Conservation (phyloP, 192 early-diverging fungal species). For the Coemansia guatemalensis region DNA sequence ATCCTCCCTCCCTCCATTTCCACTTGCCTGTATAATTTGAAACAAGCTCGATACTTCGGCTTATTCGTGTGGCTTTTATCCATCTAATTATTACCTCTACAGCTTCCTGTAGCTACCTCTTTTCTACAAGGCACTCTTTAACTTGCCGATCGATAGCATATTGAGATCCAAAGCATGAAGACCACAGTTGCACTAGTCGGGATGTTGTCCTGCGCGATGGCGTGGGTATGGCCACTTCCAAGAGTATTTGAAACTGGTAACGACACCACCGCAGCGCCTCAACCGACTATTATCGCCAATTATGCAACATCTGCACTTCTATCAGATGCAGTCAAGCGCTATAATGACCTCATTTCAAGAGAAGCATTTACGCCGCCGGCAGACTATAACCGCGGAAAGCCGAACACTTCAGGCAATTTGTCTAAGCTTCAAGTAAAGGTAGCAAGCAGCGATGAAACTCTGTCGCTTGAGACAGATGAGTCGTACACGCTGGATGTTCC, state of each 20-base stretch:
- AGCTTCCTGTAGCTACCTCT: neutral
- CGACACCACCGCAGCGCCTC: slow-evolving; percentile 44
- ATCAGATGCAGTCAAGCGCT: slow-evolving; percentile 51
- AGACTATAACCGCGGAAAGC: slow-evolving; percentile 34
- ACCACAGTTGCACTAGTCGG: slow-evolving; percentile 18
- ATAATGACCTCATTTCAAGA: slow-evolving; percentile 44
- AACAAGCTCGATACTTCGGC: neutral
- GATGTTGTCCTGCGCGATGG: slow-evolving; percentile 24
- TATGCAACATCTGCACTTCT: slow-evolving; percentile 55
- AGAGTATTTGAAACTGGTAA: slow-evolving; percentile 21
- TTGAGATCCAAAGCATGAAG: slow-evolving; percentile 13
- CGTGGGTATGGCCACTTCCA: slow-evolving; percentile 51
- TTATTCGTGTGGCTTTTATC: neutral
- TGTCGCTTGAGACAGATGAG: slow-evolving; percentile 64
- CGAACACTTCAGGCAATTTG: slow-evolving; percentile 18
- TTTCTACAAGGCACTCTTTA: neutral
- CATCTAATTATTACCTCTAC: neutral
- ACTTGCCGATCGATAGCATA: neutral
- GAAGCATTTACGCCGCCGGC: slow-evolving; percentile 55
- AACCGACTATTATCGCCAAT: slow-evolving; percentile 30
- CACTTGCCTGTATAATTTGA: neutral
- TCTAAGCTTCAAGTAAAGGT: slow-evolving; percentile 53
- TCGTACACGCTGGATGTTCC: slow-evolving; percentile 70
- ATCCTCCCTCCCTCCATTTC: neutral
- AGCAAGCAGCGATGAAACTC: slow-evolving; percentile 40